Base-by-base conservation (phyloP, 2,329 filamentous ascomycete species). In the Coniochaeta sp. region DNA sequence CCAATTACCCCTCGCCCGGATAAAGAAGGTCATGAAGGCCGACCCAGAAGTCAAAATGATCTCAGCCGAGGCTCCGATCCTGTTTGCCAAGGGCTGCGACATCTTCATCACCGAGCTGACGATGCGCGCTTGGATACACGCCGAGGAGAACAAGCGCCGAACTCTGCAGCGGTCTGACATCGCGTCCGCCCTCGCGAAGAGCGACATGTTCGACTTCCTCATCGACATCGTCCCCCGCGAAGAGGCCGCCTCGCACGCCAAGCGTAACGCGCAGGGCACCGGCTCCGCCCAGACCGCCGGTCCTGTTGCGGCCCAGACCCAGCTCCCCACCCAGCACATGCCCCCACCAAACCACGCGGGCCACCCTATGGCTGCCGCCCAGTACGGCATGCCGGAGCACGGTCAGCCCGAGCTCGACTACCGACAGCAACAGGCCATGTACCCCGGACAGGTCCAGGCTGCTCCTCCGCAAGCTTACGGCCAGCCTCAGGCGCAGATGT, bases 31-130 rank as follows among this genome's bases (percentile, higher is more conserved):
- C 66, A 99, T 99, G 95, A 99, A 99, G 78, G 95, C 95, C 0
- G 95, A 99, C 67, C 95, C 95, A 0, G 95, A 99, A 70, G 95
- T 99, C 56, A 99, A 99, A 80, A 99, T 99, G 95, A 99, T 99
- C 64, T 98, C 93, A 4, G 95, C 95, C 9, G 95, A 99, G 77
- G 95, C 95, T 1, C 95, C 95, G 1, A 99, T 99, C 67, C 81
- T 99, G 16, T 99, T 99, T 70, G 95, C 95, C 58, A 99, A 99
- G 76, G 95, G 93, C 40, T 98, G 95, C 75, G 95, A 99, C 72
- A 97, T 98, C 71, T 99, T 99, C 78, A 99, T 99, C 71, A 97
- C 93, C 1, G 95, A 99, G 76, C 81, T 99, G 63, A 99, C 95
- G 8, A 99, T 99, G 95, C 91, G 95, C 65, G 95, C 95, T 55